phyloP scores from a whole-genome alignment of 1,139 yeast species.

The Waltiozyma sp. region DNA sequence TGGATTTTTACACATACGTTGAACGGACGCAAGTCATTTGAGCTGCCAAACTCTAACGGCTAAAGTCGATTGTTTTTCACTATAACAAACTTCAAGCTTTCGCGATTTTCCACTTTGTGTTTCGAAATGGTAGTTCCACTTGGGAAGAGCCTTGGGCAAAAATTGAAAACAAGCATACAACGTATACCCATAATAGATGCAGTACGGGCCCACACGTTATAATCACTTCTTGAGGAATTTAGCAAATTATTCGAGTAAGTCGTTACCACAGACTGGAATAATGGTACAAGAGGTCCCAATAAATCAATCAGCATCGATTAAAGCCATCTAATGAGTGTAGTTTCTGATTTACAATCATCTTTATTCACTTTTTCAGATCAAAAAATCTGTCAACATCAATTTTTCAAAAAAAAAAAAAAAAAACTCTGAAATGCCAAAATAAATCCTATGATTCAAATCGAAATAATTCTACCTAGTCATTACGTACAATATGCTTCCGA shows the following conservation, averaged over 20 bases:
- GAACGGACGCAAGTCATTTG: too few relatives aligned
- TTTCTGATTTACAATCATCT: neutral
- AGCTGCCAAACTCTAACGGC: neutral
- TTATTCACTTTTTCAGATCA: too few relatives aligned
- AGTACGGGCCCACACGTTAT: too few relatives aligned
- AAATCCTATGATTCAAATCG: too few relatives aligned
- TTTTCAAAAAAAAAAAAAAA: too few relatives aligned
- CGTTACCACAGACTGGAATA: neutral
- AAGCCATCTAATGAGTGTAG: neutral
- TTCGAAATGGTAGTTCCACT: neutral
- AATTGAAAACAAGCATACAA: neutral
- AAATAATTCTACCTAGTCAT: too few relatives aligned
- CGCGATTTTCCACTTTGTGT: neutral
- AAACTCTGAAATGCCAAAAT: too few relatives aligned
- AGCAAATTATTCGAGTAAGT: neutral
- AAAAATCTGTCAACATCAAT: too few relatives aligned
- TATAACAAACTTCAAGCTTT: neutral
- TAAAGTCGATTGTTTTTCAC: neutral
- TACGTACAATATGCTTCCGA: too few relatives aligned
- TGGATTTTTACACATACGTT: too few relatives aligned
- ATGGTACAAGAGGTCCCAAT: neutral
- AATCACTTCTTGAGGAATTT: neutral
- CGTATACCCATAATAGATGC: neutral
- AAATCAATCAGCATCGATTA: neutral
- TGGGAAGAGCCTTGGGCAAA: neutral